Conservation (phyloP, 176 grass and related monocot genomes). For the Thalia dealbata region DNA sequence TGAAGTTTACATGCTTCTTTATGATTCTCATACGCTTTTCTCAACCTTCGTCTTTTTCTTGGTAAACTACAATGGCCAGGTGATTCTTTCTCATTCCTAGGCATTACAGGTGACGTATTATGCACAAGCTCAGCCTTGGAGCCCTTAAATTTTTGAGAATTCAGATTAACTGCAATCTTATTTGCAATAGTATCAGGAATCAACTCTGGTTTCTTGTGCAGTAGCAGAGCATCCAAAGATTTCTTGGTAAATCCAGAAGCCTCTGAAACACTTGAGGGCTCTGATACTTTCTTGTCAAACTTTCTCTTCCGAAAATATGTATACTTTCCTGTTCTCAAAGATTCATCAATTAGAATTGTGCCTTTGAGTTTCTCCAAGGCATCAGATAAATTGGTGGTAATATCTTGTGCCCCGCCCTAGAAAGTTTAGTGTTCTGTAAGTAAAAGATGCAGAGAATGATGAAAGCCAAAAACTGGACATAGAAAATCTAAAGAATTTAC, state of each 20-base stretch:
- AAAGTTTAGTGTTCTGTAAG: background rate
- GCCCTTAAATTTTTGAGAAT: constrained; percentile 17
- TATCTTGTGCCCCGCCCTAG: background rate
- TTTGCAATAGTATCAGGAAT: constrained; percentile 35
- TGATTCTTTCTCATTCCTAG: background rate
- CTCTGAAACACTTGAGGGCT: background rate
- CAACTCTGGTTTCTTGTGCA: constrained; percentile 41
- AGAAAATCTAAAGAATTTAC: background rate
- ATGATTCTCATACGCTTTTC: background rate
- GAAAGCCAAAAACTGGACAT: background rate
- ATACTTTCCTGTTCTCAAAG: constrained; percentile 34
- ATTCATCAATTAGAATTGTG: constrained; percentile 16
- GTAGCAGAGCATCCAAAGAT: constrained; percentile 21
- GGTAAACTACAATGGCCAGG: background rate
- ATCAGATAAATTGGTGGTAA: background rate
- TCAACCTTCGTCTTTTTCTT: constrained; percentile 9
- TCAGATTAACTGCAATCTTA: constrained; percentile 27
- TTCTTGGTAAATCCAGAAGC: constrained; percentile 20
- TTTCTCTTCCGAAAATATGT: constrained; percentile 74
- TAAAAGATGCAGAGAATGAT: background rate
- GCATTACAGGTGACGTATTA: background rate
- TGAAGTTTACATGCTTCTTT: background rate
- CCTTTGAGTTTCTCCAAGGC: background rate
- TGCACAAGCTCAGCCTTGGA: constrained; percentile 14
- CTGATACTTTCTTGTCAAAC: constrained; percentile 33